These are phyloP conservation scores for Pelargonium australe DNA, from an alignment of 441 rosid species.

Conservation along the genomic window DNA sequence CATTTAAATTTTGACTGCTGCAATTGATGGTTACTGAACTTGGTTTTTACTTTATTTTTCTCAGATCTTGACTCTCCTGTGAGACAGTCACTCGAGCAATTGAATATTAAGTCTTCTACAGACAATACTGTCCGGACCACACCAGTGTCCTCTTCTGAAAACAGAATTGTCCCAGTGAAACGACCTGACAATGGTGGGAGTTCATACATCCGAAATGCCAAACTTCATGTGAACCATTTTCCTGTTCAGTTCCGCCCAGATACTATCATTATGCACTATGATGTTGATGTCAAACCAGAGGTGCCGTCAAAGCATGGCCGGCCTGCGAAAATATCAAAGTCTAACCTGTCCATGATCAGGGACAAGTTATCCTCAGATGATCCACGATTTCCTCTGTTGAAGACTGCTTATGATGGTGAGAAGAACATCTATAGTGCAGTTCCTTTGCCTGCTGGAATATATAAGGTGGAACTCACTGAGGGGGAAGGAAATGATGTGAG, in stretches of 20 bases:
- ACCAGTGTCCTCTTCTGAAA: neutral
- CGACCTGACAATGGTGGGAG: conserved; percentile 69
- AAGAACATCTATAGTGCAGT: conserved; percentile 76
- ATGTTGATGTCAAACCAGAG: conserved; percentile 50
- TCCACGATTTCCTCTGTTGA: conserved; percentile 46
- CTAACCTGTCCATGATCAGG: conserved; percentile 40
- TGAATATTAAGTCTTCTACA: conserved; percentile 13
- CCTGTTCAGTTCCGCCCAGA: conserved; percentile 44
- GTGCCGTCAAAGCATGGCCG: conserved; percentile 25
- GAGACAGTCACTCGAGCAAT: conserved; percentile 17
- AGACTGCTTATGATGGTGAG: conserved; percentile 87
- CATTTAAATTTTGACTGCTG: neutral
- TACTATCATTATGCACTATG: conserved; percentile 51
- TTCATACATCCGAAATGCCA: conserved; percentile 27
- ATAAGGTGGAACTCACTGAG: conserved; percentile 37
- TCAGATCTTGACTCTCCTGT: conserved; percentile 18
- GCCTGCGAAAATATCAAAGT: conserved; percentile 38
- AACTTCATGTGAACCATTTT: conserved; percentile 64
- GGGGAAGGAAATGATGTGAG: conserved; percentile 32
- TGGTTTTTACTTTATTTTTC: neutral
- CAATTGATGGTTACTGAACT: neutral
- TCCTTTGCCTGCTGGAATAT: conserved; percentile 45
- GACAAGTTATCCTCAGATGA: conserved; percentile 46
- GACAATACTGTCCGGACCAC: neutral
- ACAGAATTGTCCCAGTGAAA: conserved; percentile 32